Percentiles rank a stretch among this genome's conserved stretches.
Conservation (phyloP, 2,329 filamentous ascomycete genomes). For the Claviceps pazoutovae region DNA sequence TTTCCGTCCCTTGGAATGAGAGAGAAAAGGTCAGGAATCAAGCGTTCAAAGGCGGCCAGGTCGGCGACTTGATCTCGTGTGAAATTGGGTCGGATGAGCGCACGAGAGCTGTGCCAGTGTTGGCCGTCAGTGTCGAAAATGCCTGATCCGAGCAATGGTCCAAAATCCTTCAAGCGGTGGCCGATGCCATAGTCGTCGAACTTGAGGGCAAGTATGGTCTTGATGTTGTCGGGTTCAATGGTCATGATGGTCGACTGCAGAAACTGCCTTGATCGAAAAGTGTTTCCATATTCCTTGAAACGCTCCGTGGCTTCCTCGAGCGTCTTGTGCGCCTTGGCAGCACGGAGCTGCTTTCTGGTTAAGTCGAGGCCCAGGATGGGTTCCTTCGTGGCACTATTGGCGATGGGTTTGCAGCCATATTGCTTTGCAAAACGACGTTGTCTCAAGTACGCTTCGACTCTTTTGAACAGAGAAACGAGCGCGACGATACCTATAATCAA, state of each 20-base stretch:
- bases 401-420: slow-evolving; percentile 4
- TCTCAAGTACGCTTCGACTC: not conserved
- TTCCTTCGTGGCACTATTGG: not conserved
- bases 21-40: slow-evolving; percentile 12
- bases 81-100: slow-evolving; percentile 27
- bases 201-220: slow-evolving; percentile 14
- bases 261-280: not conserved
- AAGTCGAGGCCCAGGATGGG: slow-evolving; percentile 5
- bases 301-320: not conserved
- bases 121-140: slow-evolving; percentile 10
- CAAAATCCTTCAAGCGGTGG: slow-evolving; percentile 13
- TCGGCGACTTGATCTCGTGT: slow-evolving; percentile 28
- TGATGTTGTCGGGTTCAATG: slow-evolving; percentile 15
- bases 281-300: not conserved
- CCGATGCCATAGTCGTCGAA: slow-evolving; percentile 14
- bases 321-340: not conserved
- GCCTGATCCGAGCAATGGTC: slow-evolving; percentile 30
- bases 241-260: slow-evolving; percentile 9
- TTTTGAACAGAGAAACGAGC: not conserved
- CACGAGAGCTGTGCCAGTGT: slow-evolving; percentile 23
- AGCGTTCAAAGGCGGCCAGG: slow-evolving; percentile 21
- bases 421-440: not conserved
- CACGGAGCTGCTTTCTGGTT: not conserved
- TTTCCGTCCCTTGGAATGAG: slow-evolving; percentile 21
- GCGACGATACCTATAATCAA: not conserved